Evolutionary conservation across 352 stramenopile species (phyloP), one percentile per base, ranked within the genome.

Genomic region (Phytopythium chamaehyphon): DNA sequence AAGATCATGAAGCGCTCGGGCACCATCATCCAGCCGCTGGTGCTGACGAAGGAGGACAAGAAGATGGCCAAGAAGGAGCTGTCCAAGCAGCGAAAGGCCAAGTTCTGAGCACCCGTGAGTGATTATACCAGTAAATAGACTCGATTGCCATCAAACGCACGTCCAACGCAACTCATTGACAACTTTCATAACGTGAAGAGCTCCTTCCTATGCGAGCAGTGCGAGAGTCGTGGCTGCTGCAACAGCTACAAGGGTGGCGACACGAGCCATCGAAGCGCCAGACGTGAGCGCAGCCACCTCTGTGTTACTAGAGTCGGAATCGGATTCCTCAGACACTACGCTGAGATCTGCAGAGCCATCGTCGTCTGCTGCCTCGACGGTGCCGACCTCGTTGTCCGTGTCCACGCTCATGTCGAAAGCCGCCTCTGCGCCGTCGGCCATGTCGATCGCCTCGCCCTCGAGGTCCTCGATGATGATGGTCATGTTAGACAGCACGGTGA

Each of bases 11-110:
- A 93, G 46, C 81, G 89, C 56, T 75, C 91, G 1, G 96, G 96
- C 42, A 91, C 92, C 46, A 89, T 97, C 38, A 98, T 99, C 54
- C 73, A 96, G 52, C 96, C 96, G 40, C 89, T 98, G 60, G 71
- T 71, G 58, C 73, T 96, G 11, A 79, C 69, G 8, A 96, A 96
- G 51, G 76, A 92, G 24, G 76, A 95, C 54, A 89, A 83, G 62
- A 91, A 90, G 47, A 66, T 86, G 48, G 76, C 83, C 51, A 90
- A 81, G 61, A 90, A 89, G 56, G 73, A 89, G 51, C 62, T 88
- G 31, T 73, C 52, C 55, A 86, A 88, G 59, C 74, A 90, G 64
- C 80, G 83, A 54, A 93, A 91, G 67, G 74, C 80, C 51, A 90
- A 85, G 66, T 91, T 91, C 59, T 93, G 79, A 55, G 21, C 35